Base-by-base conservation (phyloP, 179 eudicot genomes). In the Sideroxylon spinosum region DNA sequence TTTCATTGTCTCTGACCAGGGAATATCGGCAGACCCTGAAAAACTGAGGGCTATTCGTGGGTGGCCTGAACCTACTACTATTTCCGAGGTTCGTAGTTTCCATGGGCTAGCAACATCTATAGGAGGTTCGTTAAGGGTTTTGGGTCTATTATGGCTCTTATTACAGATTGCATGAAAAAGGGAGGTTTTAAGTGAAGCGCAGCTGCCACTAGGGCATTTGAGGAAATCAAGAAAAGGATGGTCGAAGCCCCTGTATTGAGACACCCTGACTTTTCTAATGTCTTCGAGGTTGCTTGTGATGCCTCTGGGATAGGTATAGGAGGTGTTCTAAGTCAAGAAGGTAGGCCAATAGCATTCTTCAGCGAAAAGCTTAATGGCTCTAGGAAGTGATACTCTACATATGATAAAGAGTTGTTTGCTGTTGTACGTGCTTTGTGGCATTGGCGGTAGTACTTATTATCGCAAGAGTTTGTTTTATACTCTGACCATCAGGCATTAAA, bases 81-180 rank as follows among this genome's bases (percentile, higher is more conserved):
- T 19, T n/a, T 19, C 10, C 1, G 10, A 59, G 23, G 25, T 59
- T 59, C 10, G 10, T n/a, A 59, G 10, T n/a, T 59, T 59, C 6
- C 63, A 59, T 19, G 44, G 63, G 6, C 2, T 59, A 17, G 63
- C 25, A 23, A 59, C 63, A 5, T 19, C 20, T 72, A 52, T 12
- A 22, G 56, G 20, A 9, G 44, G 25, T 72, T 72, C 10, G 13
- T 67, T 20, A 50, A 25, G 44, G 62, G 46, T 14, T 72, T 72
- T 53, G 20, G 75, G 4, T 20, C 75, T 19, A 72, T 52, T 28
- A 72, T 72, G 19, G 19, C 75, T n/a, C 63, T 7, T n/a, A 72
- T 72, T 11, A 53, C 48, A 4, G 25, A 50, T 12, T 72, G 75
- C 4, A 50, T 52, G 75, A 72, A 72, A 50, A 50, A 49, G 46